Evolutionary conservation across 192 early-diverging fungal species (phyloP).

Genomic region (Backusella luteola): DNA sequence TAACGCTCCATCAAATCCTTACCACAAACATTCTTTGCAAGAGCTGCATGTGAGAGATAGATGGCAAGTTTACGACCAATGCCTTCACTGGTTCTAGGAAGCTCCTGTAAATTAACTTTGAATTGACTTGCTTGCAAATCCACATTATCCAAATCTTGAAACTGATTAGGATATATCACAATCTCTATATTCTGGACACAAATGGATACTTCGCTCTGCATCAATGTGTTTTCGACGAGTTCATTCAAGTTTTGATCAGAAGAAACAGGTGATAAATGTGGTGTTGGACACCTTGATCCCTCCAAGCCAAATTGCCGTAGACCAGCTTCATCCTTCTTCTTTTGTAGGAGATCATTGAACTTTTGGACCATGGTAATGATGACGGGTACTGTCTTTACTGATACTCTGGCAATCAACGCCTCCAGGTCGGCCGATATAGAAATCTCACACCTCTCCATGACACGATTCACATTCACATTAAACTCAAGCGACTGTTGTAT

Average conservation of each 20-base stretch:
- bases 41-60: conserved; percentile 24
- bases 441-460: background rate
- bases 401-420: conserved; percentile 26
- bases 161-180: conserved; percentile 45
- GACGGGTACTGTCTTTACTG: conserved; percentile 55
- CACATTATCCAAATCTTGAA: conserved; percentile 45
- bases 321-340: conserved; percentile 45
- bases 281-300: background rate
- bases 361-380: conserved; percentile 49
- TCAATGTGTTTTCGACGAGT: background rate
- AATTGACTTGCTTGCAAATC: conserved; percentile 28
- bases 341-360: conserved; percentile 50
- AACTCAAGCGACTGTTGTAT: conserved; percentile 51
- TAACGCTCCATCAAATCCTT: conserved; percentile 6
- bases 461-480: conserved; percentile 2
- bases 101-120: conserved; percentile 17
- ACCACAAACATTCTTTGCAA: conserved; percentile 36
- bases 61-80: conserved; percentile 24
- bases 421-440: conserved; percentile 4
- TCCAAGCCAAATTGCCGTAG: background rate
- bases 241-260: background rate
- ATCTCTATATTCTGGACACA: conserved; percentile 25
- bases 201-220: background rate
- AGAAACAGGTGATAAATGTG: background rate
- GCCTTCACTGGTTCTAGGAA: background rate